Evolutionary conservation across 345 rosid species (phyloP).

Genomic region (Brassica incana): DNA sequence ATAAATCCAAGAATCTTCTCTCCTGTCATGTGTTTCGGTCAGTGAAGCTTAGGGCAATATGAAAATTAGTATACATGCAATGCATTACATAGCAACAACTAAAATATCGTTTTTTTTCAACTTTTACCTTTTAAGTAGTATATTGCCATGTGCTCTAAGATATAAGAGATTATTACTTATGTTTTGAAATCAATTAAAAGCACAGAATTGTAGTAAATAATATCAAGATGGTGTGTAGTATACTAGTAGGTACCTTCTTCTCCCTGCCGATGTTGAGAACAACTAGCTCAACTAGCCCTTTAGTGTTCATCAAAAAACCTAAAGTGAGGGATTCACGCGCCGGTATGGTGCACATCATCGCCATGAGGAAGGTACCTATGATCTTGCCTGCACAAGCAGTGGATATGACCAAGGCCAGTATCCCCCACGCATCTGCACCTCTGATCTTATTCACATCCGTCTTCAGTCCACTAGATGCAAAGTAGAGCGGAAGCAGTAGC

Average conservation of each 20-base stretch:
- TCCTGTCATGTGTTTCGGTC: neutral
- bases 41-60: neutral
- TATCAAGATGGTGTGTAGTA: neutral
- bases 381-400: conserved; percentile 4
- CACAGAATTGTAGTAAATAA: neutral
- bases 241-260: neutral
- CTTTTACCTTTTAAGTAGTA: neutral
- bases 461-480: conserved; percentile 3
- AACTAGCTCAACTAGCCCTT: neutral
- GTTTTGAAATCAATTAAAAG: neutral
- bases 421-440: neutral
- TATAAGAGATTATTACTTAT: neutral
- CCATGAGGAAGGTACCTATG: neutral
- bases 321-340: neutral
- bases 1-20: neutral
- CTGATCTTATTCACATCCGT: neutral
- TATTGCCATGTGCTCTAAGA: neutral
- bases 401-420: neutral
- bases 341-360: conserved; percentile 4
- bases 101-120: neutral
- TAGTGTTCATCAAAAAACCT: conserved; percentile 5
- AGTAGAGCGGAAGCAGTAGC: neutral
- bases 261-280: conserved; percentile 5
- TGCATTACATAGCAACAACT: neutral
- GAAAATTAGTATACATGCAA: neutral